Base-by-base conservation (phyloP, 768 basidiomycete genomes). In the Leccinum boreale region DNA sequence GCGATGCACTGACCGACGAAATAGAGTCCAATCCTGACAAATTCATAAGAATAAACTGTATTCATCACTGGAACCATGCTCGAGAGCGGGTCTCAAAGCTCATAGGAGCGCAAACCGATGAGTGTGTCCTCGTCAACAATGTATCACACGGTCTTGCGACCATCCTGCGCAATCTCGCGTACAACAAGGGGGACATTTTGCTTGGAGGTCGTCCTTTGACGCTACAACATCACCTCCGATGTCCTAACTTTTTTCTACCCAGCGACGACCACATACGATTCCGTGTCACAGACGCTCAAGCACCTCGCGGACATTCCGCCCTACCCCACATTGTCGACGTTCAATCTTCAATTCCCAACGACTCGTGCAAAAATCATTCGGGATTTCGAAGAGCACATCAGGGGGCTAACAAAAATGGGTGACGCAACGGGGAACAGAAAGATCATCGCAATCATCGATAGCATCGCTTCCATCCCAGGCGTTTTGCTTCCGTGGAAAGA, bases 371-470 rank as follows among this genome's bases (percentile, higher is more conserved):
- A 78, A 1, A 83, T 92, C 50, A 26, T 91, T n/a, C 67, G 74
- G 4, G 58, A 66, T 7, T 87, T 85, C 68, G 74, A 77, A 17
- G 56, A 65, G 28, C 68, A 77, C 49, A 58, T 82, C 51, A 59
- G 66, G 26, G 62, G 65, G 28, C 49, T 79, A 35, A 75, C 51
- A 46, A 50, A 67, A 39, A 28, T 55, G 14, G 53, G 64, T 36
- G 58, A 65, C 3, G 55, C 57, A 1, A 60, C 66, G 2, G 59
- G 68, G 17, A 71, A 76, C 62, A 62, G 68, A 50, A 82, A 85
- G 69, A 77, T 89, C 5, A 75, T 92, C 21, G 85, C 85, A 0
- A 68, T 93, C 36, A 82, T 93, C 11, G 92, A 94, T 67, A 72
- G 77, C 31, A 86, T 94, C 49, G 70, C 75, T 4, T 81, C 87